Percentiles rank a stretch among this genome's conserved stretches.
Evolutionary conservation across 495 filamentous ascomycete genomes (phyloP).

Genomic region (Articulospora tetracladia): DNA sequence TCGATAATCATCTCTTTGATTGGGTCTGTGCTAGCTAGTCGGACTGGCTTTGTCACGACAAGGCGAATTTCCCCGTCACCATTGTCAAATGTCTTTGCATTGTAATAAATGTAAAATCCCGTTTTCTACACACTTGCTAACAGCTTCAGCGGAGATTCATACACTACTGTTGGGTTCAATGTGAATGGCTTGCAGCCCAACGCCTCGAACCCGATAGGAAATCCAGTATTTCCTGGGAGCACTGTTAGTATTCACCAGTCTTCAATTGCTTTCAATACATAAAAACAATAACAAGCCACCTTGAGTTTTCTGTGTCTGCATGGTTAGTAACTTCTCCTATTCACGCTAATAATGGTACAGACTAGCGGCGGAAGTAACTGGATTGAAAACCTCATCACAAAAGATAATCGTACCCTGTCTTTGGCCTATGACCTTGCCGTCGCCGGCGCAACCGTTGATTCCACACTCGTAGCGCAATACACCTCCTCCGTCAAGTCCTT

Average conservation of each 20-base stretch:
- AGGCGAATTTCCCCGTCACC: neutral
- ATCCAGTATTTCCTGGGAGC: constrained; percentile 59
- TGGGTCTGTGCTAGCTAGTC: neutral
- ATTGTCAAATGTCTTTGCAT: neutral
- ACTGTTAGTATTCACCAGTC: constrained; percentile 24
- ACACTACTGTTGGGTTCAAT: constrained; percentile 63
- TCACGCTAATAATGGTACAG: neutral
- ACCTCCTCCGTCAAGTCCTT: constrained; percentile 48
- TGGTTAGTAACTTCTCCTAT: neutral
- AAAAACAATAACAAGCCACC: constrained; percentile 30
- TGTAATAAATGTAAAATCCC: neutral
- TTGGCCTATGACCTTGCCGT: constrained; percentile 66
- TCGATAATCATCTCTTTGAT: neutral
- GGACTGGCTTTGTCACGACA: neutral
- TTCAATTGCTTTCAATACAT: constrained; percentile 33
- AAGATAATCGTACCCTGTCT: constrained; percentile 40
- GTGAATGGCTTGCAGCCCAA: constrained; percentile 51
- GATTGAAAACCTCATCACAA: constrained; percentile 59
- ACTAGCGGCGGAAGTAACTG: constrained; percentile 40
- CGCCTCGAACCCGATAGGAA: constrained; percentile 65
- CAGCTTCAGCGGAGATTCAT: constrained; percentile 41
- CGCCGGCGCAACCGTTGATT: constrained; percentile 64
- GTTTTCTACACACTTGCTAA: neutral
- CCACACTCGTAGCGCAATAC: constrained; percentile 48
- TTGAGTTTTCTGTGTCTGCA: neutral